Evolutionary conservation across 441 rosid species (phyloP).

Genomic region (Eutrema salsugineum): DNA sequence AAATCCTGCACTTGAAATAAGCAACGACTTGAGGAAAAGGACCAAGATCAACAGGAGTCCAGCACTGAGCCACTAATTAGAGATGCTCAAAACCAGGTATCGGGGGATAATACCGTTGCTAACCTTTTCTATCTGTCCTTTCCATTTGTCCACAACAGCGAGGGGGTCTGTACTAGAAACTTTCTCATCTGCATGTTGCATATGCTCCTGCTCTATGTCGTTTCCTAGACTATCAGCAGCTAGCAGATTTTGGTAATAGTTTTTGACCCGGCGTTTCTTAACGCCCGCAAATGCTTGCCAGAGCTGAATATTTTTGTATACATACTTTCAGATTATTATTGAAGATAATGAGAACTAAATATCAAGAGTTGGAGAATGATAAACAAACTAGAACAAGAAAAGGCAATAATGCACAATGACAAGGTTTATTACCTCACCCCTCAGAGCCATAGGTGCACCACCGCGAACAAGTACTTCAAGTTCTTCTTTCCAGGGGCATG

Average conservation of each 20-base stretch:
- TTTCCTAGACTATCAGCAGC: slow-evolving; percentile 47
- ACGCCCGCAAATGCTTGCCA: slow-evolving; percentile 98
- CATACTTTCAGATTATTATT: background rate
- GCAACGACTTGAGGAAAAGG: slow-evolving; percentile 14
- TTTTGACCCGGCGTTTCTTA: slow-evolving; percentile 69
- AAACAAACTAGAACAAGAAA: background rate
- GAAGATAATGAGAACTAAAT: background rate
- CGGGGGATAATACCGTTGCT: slow-evolving; percentile 18
- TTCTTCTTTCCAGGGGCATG: slow-evolving; percentile 78
- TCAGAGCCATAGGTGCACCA: slow-evolving; percentile 95
- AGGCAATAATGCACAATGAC: background rate
- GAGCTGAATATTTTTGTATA: slow-evolving; percentile 55
- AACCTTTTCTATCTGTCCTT: slow-evolving; percentile 97
- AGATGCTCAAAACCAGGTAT: slow-evolving; percentile 9
- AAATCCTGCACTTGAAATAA: slow-evolving; percentile 66
- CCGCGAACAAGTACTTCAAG: slow-evolving; percentile 93
- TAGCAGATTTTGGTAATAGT: slow-evolving; percentile 70
- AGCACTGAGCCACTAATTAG: slow-evolving; percentile 15
- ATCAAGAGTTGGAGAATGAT: background rate
- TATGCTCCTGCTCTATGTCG: slow-evolving; percentile 33
- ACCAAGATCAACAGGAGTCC: slow-evolving; percentile 12
- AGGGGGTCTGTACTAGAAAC: slow-evolving; percentile 41
- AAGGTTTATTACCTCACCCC: slow-evolving; percentile 75
- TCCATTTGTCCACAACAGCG: slow-evolving; percentile 80
- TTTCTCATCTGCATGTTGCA: slow-evolving; percentile 33